Conservation (phyloP, 129 eudicot genomes). For the Flaveria robusta region DNA sequence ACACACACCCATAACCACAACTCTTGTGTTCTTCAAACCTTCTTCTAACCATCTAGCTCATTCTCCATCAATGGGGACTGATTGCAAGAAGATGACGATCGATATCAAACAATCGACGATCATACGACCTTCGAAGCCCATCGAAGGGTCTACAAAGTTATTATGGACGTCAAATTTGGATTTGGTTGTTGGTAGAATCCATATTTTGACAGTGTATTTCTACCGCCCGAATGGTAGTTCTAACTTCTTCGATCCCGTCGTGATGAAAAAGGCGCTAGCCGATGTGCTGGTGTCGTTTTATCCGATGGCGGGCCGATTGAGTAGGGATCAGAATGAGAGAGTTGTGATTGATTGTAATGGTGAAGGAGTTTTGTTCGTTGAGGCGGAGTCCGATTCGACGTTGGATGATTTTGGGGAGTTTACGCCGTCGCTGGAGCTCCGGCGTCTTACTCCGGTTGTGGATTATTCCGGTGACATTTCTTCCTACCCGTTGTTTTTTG, state of each 20-base stretch:
- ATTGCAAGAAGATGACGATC: constrained; percentile 38
- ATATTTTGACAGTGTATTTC: constrained; percentile 51
- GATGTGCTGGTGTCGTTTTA: constrained; percentile 42
- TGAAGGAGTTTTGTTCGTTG: constrained; percentile 58
- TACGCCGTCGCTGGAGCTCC: constrained; percentile 42
- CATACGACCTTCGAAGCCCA: constrained; percentile 39
- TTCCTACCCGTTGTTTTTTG: constrained; percentile 42
- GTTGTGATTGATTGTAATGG: constrained; percentile 46
- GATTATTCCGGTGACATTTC: constrained; percentile 53
- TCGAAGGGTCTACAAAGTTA: constrained; percentile 19
- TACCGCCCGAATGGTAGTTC: constrained; percentile 44
- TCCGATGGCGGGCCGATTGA: constrained; percentile 44
- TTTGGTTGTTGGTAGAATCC: constrained; percentile 48
- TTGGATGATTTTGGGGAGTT: constrained; percentile 59
- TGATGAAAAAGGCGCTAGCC: constrained; percentile 39
- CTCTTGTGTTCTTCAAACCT: not conserved
- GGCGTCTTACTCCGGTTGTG: constrained; percentile 35
- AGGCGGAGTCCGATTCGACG: constrained; percentile 49
- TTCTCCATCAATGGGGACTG: constrained; percentile 32
- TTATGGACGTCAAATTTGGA: constrained; percentile 64
- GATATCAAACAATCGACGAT: constrained; percentile 38
- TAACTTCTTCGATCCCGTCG: constrained; percentile 41
- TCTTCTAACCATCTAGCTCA: not conserved
- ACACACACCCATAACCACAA: constrained; percentile 2
- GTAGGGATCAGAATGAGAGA: constrained; percentile 31